Conservation (phyloP, 2,329 filamentous ascomycete species). For the Mariannaea elegans region DNA sequence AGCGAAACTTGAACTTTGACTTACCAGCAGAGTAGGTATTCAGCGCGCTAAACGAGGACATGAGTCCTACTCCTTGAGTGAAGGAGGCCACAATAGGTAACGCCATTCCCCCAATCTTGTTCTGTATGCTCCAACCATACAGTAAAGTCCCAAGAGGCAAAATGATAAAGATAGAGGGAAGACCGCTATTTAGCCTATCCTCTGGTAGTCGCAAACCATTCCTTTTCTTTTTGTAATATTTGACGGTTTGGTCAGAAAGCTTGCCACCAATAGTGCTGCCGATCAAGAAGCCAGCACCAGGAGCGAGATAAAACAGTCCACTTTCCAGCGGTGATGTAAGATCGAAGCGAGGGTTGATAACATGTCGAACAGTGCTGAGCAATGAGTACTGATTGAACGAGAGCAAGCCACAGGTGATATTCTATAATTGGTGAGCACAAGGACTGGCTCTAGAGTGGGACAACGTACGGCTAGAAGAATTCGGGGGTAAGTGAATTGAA, state of each 20-base stretch:
- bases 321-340: constrained; percentile 69
- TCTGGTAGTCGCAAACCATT: constrained; percentile 43
- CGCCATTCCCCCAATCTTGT: constrained; percentile 45
- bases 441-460: fast-evolving
- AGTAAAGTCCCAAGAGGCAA: constrained; percentile 44
- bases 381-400: constrained; percentile 57
- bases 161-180: constrained; percentile 42
- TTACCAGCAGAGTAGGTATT: constrained; percentile 52
- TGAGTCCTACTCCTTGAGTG: constrained; percentile 45
- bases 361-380: constrained; percentile 70
- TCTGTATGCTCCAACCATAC: constrained; percentile 48
- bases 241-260: constrained; percentile 52
- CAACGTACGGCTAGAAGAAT: constrained; percentile 35
- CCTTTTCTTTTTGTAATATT: constrained; percentile 49
- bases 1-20: background rate
- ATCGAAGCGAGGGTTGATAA: constrained; percentile 75
- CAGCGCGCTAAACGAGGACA: constrained; percentile 49
- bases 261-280: constrained; percentile 72
- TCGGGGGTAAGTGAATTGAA: constrained; percentile 34
- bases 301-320: constrained; percentile 75
- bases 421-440: constrained; percentile 17
- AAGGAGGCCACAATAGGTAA: constrained; percentile 47
- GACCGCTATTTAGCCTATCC: constrained; percentile 44
- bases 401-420: constrained; percentile 38
- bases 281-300: constrained; percentile 70